Evolutionary conservation across 257 asterid species (phyloP).

Genomic region (Orobanche coerulescens): DNA sequence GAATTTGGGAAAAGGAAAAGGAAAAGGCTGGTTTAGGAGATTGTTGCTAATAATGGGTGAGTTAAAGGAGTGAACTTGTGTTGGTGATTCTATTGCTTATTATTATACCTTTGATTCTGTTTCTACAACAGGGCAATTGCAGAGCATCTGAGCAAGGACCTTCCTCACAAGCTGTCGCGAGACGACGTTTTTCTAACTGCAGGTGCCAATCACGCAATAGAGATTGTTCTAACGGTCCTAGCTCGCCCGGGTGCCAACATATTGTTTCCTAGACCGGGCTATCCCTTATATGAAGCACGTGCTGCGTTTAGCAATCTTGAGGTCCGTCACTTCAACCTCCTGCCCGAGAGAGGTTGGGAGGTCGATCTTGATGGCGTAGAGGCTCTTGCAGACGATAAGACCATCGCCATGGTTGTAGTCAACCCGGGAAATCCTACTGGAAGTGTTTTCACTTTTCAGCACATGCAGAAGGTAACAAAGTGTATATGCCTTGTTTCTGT

Average conservation of each 20-base stretch:
- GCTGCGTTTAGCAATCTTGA: slow-evolving; percentile 45
- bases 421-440: slow-evolving; percentile 87
- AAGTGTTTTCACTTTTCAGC: slow-evolving; percentile 45
- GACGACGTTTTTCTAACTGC: slow-evolving; percentile 48
- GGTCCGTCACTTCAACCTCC: slow-evolving; percentile 56
- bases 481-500: no score
- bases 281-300: slow-evolving; percentile 52
- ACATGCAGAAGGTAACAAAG: slow-evolving; percentile 45
- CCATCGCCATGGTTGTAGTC: slow-evolving; percentile 59
- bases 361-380: slow-evolving; percentile 51
- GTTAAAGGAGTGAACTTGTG: no score
- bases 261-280: slow-evolving; percentile 60
- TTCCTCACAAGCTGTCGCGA: slow-evolving; percentile 34
- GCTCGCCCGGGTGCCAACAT: slow-evolving; percentile 62
- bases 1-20: no score
- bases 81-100: no score
- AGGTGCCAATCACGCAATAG: slow-evolving; percentile 68
- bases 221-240: slow-evolving; percentile 39
- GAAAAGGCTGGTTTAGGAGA: no score
- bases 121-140: slow-evolving; percentile 47
- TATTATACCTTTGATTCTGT: no score
- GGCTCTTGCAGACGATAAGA: slow-evolving; percentile 55
- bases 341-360: slow-evolving; percentile 55
- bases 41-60: neutral
- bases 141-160: slow-evolving; percentile 39